Conservation (phyloP, 2,329 filamentous ascomycete genomes). For the Macroventuria anomochaeta region DNA sequence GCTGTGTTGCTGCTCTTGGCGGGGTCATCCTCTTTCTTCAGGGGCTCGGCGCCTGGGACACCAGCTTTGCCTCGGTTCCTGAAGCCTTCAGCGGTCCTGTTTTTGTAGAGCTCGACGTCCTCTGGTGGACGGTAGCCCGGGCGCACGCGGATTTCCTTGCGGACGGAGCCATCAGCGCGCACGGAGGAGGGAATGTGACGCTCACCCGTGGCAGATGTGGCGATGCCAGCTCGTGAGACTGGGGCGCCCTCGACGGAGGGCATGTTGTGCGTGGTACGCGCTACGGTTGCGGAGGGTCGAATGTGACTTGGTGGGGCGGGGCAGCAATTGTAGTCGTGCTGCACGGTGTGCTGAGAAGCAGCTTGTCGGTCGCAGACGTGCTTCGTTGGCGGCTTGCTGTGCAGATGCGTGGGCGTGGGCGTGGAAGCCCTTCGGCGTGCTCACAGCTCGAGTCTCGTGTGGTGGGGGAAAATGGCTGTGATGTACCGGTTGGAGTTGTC, state of each 20-base stretch:
- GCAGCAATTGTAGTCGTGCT: background rate
- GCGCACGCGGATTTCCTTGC: constrained; percentile 91
- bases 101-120: constrained; percentile 96
- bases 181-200: constrained; percentile 88
- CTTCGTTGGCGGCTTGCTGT: background rate
- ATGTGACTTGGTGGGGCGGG: background rate
- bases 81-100: constrained; percentile 84
- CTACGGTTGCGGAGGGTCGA: background rate
- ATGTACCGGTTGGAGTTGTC: constrained; percentile 5
- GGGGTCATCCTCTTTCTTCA: constrained; percentile 55
- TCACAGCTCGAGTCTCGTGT: background rate
- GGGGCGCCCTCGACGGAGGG: constrained; percentile 39
- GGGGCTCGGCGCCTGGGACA: constrained; percentile 73
- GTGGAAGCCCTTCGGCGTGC: constrained; percentile 5
- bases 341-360: background rate
- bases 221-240: constrained; percentile 62
- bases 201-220: constrained; percentile 75
- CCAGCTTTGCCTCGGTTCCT: constrained; percentile 74
- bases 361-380: background rate
- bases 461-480: constrained; percentile 10
- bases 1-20: constrained; percentile 59
- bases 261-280: constrained; percentile 28
- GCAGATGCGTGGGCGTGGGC: background rate
- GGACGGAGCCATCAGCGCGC: constrained; percentile 86
- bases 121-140: constrained; percentile 94